Percentiles rank a stretch among this genome's conserved stretches.
Conservation (phyloP, 257 asterid genomes). For the Hygrophila difformis region DNA sequence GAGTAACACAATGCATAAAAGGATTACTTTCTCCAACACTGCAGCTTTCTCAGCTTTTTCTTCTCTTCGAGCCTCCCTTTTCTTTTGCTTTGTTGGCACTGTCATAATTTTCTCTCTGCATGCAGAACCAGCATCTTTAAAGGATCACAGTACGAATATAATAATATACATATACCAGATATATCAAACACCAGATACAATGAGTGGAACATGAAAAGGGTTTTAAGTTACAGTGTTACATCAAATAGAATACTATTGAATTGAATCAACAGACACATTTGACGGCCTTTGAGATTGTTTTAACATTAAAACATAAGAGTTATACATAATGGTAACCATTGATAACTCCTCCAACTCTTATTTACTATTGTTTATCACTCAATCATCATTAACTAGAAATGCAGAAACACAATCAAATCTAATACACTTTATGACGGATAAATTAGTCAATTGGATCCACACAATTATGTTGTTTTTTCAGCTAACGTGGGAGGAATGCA, state of each 20-base stretch:
- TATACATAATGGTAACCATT: too few relatives aligned
- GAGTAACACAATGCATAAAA: not conserved
- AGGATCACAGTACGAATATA: too few relatives aligned
- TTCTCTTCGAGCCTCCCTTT: constrained; percentile 81
- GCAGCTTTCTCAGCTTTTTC: constrained; percentile 94
- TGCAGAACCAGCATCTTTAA: constrained; percentile 13
- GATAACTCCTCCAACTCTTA: not conserved
- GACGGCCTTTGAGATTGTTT: too few relatives aligned
- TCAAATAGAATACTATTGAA: too few relatives aligned
- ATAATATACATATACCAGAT: too few relatives aligned
- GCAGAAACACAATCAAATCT: not conserved
- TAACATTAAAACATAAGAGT: too few relatives aligned
- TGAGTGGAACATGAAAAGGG: too few relatives aligned
- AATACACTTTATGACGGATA: not conserved
- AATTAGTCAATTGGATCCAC: not conserved
- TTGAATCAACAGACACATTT: too few relatives aligned
- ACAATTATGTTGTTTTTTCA: not conserved
- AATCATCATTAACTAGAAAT: not conserved
- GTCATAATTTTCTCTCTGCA: constrained; percentile 89
- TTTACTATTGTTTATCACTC: not conserved
- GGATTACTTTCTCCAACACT: constrained; percentile 52
- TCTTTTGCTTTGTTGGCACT: constrained; percentile 63
- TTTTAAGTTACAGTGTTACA: too few relatives aligned
- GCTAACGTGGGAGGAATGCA: not conserved
- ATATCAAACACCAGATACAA: not conserved